phyloP scores from a whole-genome alignment of 495 filamentous ascomycete genomes.

The Massariosphaeria phaeospora region DNA sequence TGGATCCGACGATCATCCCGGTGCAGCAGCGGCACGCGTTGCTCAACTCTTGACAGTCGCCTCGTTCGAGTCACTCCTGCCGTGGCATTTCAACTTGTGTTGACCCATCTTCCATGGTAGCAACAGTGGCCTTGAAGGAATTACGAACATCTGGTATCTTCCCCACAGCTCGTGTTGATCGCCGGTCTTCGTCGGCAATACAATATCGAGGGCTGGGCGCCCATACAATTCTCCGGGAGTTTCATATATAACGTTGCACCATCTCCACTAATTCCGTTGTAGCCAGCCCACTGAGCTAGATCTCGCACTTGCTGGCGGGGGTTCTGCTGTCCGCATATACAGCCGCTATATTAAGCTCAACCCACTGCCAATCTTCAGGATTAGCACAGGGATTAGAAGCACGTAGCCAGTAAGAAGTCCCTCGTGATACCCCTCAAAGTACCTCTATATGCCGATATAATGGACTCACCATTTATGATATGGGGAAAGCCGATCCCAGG shows the following conservation, averaged over 20 bases:
- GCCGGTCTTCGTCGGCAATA: constrained; percentile 12
- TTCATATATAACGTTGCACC: constrained; percentile 17
- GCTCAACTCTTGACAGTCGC: too few species aligned
- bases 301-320: constrained; percentile 4
- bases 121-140: too few species aligned
- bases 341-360: constrained; percentile 13
- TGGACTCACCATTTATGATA: background rate
- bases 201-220: background rate
- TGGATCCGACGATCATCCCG: too few species aligned
- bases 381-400: background rate
- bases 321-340: constrained; percentile 10
- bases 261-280: background rate
- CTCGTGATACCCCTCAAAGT: background rate
- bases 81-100: too few species aligned
- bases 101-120: too few species aligned
- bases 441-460: constrained; percentile 1
- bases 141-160: too few species aligned
- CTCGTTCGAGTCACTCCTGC: too few species aligned
- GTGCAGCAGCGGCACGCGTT: too few species aligned
- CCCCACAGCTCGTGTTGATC: background rate
- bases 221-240: constrained; percentile 7
- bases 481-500: background rate
- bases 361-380: constrained; percentile 5
- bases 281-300: background rate
- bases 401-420: background rate